Evolutionary conservation across 306 rosid genomes (phyloP), one percentile per base, ranked within the genome.

Genomic region (Parietaria judaica): DNA sequence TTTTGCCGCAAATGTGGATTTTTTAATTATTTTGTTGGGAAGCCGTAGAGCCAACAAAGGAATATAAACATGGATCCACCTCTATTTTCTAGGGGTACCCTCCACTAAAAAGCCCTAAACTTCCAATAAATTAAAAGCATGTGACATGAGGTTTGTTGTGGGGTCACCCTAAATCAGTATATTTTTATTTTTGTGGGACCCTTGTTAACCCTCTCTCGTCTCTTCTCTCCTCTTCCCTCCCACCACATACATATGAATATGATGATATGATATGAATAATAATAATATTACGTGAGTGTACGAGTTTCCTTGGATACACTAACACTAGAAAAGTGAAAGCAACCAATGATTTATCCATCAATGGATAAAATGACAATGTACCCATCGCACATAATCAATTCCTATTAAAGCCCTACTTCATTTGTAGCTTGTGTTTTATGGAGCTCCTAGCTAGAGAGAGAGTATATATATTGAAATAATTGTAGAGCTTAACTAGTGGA

Each of bases 51-150:
- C 64, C 1, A 80, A 70, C 82, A 75, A 54, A 78, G 45, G 70
- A 77, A 83, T 66, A 77, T 66, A 77, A 49, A 81, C 86, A 86
- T 81, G 90, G 82, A 74, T 68, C 70, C 86, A 75, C 75, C 72
- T 11, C 41, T 72, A 70, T 70, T 65, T 63, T 69, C 77, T 41
- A 70, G 67, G 68, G 83, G 73, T 68, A 55, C 60, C 37, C 77
- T 16, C 16, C 49, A 31, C 75, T 41, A 8, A 67, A n/a, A 44
- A 60, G 64, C 52, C 72, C 80, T 57, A 74, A 76, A 65, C 70
- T 72, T 78, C 70, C 47, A 68, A 69, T 73, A 68, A 74, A 23
- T 23, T 23, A 0, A 23, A 69, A 77, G 78, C 56, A 74, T 78
- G 80, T 71, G 73, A 72, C 68, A 72, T 65, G 48, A 66, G 62